Evolutionary conservation across 176 grass and related monocot genomes (phyloP).

Genomic region (Triticum monococcum): DNA sequence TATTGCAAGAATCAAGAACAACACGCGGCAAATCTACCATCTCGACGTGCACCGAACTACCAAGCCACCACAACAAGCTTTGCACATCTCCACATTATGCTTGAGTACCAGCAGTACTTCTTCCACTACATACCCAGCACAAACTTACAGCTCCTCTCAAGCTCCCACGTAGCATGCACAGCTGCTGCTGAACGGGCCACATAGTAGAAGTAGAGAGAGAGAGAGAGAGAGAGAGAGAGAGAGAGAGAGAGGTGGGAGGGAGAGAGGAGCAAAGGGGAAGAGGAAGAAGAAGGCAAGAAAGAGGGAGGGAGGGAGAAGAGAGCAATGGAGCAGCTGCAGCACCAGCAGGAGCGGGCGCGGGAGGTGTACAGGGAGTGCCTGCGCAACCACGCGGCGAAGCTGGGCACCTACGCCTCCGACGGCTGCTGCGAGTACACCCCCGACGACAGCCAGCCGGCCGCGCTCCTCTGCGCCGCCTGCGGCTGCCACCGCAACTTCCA

Average conservation of each 20-base stretch:
- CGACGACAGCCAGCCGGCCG: slow-evolving; percentile 44
- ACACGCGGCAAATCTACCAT: slow-evolving; percentile 2
- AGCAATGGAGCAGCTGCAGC: slow-evolving; percentile 46
- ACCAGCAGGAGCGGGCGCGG: slow-evolving; percentile 46
- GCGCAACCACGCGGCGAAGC: slow-evolving; percentile 90
- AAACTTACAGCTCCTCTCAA: slow-evolving; percentile 23
- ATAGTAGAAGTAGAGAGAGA: slow-evolving; percentile 7
- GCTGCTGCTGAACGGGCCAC: slow-evolving; percentile 30
- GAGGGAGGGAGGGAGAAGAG: background rate
- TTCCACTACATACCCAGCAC: background rate
- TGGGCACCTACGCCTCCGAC: slow-evolving; percentile 84
- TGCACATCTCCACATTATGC: background rate
- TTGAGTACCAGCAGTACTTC: background rate
- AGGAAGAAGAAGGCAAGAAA: background rate
- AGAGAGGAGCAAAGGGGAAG: background rate
- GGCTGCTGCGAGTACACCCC: slow-evolving; percentile 94
- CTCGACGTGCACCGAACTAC: slow-evolving; percentile 37
- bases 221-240: background rate
- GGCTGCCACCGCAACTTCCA: slow-evolving; percentile 94
- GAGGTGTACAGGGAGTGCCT: slow-evolving; percentile 87
- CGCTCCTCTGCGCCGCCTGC: slow-evolving; percentile 68
- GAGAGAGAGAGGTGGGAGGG: background rate
- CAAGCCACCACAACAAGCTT: slow-evolving; percentile 18
- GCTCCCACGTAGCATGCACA: slow-evolving; percentile 33
- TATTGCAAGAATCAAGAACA: slow-evolving; percentile 13